Percentiles rank a stretch among this genome's conserved stretches.
Conservation (phyloP, 192 early-diverging fungal species). For the Backusella luteola region DNA sequence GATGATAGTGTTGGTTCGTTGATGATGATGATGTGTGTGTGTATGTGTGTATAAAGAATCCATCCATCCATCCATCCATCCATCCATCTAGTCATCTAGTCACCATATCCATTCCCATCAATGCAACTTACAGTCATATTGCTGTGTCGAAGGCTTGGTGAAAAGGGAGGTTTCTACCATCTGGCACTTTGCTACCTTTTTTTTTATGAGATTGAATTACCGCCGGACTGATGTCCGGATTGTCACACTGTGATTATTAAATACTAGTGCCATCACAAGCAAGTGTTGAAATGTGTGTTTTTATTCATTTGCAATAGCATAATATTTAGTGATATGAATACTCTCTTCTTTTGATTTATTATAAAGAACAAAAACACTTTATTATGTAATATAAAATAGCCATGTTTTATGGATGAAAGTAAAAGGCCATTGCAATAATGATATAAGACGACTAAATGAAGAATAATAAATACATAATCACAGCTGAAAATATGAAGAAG, state of each 20-base stretch:
- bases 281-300: no score
- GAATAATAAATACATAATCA: neutral
- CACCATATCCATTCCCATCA: neutral
- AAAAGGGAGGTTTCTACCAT: conserved; percentile 14
- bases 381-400: neutral
- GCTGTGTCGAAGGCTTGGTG: conserved; percentile 23
- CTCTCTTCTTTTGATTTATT: neutral
- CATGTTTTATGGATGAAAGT: conserved; percentile 54
- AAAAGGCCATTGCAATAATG: conserved; percentile 85
- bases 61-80: conserved; percentile 19
- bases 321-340: neutral
- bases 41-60: neutral
- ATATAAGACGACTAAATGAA: conserved; percentile 58
- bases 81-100: conserved; percentile 3
- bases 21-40: neutral
- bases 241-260: no score
- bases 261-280: no score
- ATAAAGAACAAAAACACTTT: neutral
- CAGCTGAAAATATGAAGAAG: neutral
- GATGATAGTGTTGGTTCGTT: neutral
- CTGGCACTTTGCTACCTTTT: neutral
- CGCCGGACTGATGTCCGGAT: neutral
- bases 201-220: neutral
- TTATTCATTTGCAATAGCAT: no score
- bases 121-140: conserved; percentile 23